A percentile compares a stretch with the other conserved stretches of the same genome.
phyloP scores from a whole-genome alignment of 345 rosid species.

The Populus simonii region DNA sequence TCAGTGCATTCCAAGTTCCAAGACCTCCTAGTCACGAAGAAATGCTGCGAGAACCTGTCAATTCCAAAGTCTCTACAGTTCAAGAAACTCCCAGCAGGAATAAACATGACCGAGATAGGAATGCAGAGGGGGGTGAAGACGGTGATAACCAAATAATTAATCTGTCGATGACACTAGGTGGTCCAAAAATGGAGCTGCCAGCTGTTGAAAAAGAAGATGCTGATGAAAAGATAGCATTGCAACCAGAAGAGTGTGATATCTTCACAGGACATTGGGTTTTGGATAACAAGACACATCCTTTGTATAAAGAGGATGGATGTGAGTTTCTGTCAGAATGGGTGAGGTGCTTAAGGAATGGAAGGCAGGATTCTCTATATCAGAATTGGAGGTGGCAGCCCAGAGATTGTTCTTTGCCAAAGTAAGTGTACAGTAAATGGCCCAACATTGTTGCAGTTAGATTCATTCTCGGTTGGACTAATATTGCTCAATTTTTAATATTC shows the following conservation, averaged over 20 bases:
- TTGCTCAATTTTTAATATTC: no score
- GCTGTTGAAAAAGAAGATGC: background rate
- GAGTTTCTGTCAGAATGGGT: conserved; percentile 10
- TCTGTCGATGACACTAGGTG: no score
- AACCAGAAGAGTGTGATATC: conserved; percentile 15
- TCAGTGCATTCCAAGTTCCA: background rate
- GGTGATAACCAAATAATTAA: no score
- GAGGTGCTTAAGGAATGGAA: conserved; percentile 24
- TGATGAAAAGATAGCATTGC: background rate
- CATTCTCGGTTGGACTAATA: no score
- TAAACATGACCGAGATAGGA: no score
- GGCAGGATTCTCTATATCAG: conserved; percentile 22
- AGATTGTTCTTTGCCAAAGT: conserved; percentile 15
- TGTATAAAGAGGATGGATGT: conserved; percentile 26
- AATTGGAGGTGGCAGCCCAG: conserved; percentile 23
- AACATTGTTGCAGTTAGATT: no score
- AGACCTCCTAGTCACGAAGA: background rate
- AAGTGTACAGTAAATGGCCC: background rate
- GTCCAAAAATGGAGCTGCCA: background rate
- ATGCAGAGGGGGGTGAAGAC: no score
- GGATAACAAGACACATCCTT: conserved; percentile 19
- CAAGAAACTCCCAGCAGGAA: background rate
- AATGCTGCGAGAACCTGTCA: background rate
- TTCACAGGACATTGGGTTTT: conserved; percentile 30
- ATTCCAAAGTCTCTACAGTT: background rate